Percentiles rank a stretch among this genome's conserved stretches.
phyloP scores from a whole-genome alignment of 116 monocot genomes.

The Papilionanthe hybrid region DNA sequence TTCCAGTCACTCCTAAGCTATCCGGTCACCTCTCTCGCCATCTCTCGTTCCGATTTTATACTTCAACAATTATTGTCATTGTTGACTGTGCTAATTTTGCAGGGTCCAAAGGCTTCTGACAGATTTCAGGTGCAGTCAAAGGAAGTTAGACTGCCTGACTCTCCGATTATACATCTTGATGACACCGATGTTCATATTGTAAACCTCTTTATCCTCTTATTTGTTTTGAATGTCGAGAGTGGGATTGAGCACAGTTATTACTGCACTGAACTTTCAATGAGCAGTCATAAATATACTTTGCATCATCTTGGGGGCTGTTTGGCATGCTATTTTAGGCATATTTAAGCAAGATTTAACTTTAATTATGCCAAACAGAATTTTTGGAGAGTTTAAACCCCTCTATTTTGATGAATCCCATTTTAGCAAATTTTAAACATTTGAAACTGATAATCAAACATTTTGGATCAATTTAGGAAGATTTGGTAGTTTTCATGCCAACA shows the following conservation, averaged over 20 bases:
- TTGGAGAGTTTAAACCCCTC: too few species aligned
- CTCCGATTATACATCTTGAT: conserved; percentile 65
- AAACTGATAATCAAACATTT: too few species aligned
- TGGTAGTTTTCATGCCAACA: too few species aligned
- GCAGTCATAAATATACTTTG: neutral
- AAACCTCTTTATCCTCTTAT: conserved; percentile 13
- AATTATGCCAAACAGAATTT: too few species aligned
- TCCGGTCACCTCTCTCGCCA: conserved; percentile 25
- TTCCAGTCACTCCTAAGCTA: conserved; percentile 58
- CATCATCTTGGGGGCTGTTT: neutral
- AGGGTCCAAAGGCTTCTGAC: conserved; percentile 81
- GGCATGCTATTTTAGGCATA: too few species aligned
- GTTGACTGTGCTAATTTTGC: conserved; percentile 1
- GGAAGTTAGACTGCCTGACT: conserved; percentile 75
- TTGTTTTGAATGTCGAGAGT: neutral
- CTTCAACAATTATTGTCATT: neutral
- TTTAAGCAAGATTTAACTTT: too few species aligned
- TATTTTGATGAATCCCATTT: too few species aligned
- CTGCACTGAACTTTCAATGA: neutral
- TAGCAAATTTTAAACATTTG: too few species aligned
- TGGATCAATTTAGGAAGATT: too few species aligned
- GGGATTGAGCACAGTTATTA: neutral
- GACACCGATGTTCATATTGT: conserved; percentile 84
- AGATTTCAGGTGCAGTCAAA: conserved; percentile 73
- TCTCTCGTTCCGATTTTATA: neutral